These are phyloP conservation scores for Diplosphaera chodatii DNA, from an alignment of 139 green algal species.

Conservation along the genomic window DNA sequence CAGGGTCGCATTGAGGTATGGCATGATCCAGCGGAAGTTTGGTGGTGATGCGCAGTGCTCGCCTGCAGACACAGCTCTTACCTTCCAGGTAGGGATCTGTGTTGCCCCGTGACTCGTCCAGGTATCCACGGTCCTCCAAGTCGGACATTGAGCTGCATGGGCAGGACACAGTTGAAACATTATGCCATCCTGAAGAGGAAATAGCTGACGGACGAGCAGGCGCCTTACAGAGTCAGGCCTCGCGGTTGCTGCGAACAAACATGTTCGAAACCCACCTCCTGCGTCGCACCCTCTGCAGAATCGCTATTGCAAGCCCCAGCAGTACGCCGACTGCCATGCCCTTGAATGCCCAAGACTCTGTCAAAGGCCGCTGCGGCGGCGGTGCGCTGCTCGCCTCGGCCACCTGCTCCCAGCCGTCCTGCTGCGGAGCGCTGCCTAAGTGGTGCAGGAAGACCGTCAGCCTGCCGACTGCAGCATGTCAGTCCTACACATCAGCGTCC, in stretches of 20 bases:
- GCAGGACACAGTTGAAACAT: neutral
- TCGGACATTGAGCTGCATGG: slow-evolving; percentile 3
- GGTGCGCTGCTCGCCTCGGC: neutral
- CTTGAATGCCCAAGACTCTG: neutral
- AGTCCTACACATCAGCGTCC: no score
- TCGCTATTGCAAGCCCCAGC: neutral
- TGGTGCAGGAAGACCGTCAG: no score
- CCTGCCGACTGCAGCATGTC: no score
- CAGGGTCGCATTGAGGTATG: no score
- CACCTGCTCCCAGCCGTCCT: neutral
- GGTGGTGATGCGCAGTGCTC: neutral
- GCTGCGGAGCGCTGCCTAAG: neutral
- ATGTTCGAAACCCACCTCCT: neutral
- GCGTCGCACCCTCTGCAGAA: neutral
- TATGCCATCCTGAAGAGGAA: no score
- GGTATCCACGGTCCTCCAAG: slow-evolving; percentile 2
- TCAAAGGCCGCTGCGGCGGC: neutral
- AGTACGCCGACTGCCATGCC: neutral
- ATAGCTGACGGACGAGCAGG: no score
- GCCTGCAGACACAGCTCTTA: neutral
- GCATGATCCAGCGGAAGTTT: no score
- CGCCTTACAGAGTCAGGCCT: no score
- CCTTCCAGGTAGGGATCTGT: neutral
- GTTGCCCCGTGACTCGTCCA: slow-evolving; percentile 5
- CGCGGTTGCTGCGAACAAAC: no score